Conservation (phyloP, 805 yeast species). For the Teunomyces aglyptinius region DNA sequence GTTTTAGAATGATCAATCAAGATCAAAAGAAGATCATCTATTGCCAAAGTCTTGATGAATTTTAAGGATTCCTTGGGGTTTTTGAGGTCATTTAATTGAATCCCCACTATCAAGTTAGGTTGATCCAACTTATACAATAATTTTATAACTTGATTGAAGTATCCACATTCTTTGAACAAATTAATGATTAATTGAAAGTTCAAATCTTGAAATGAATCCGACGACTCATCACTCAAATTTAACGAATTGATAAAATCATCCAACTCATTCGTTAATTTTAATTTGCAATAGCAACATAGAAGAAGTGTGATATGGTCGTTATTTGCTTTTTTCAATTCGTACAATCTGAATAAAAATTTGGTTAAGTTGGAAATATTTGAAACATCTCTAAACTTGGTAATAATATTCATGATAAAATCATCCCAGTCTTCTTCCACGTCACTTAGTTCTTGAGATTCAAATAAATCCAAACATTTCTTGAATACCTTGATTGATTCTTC, state of each 20-base stretch:
- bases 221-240: conserved; percentile 19
- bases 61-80: conserved; percentile 59
- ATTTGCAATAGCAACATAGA: conserved; percentile 75
- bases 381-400: conserved; percentile 75
- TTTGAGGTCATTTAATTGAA: conserved; percentile 63
- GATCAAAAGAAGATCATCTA: conserved; percentile 75
- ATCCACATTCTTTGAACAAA: conserved; percentile 71
- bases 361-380: conserved; percentile 66
- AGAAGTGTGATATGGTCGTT: conserved; percentile 80
- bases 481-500: conserved; percentile 75
- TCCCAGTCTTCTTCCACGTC: conserved; percentile 27
- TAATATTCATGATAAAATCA: conserved; percentile 63
- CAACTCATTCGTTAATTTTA: conserved; percentile 60
- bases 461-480: conserved; percentile 41
- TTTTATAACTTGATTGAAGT: conserved; percentile 61
- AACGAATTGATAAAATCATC: conserved; percentile 51
- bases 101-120: conserved; percentile 72
- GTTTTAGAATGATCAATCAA: conserved; percentile 63
- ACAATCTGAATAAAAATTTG: conserved; percentile 59
- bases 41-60: conserved; percentile 64
- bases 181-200: conserved; percentile 67
- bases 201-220: conserved; percentile 40
- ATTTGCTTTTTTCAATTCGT: conserved; percentile 55
- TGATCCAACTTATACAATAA: conserved; percentile 71
- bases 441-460: conserved; percentile 12